Conservation (phyloP, 768 basidiomycete species). For the Cubamyces lactineus region DNA sequence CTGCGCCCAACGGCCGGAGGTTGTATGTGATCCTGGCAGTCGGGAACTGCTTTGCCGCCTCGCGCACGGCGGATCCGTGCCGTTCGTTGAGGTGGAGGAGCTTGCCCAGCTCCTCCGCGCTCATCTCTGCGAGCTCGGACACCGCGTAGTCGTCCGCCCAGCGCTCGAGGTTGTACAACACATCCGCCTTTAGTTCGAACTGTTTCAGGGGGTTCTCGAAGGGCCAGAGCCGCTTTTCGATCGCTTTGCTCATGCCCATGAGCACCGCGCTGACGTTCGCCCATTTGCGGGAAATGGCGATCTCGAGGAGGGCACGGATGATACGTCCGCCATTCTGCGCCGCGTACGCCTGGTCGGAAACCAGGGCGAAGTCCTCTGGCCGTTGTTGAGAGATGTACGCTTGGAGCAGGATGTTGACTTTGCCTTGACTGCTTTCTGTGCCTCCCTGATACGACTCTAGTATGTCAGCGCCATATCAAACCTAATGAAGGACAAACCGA, state of each 20-base stretch:
- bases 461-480: not conserved
- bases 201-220: constrained; percentile 91
- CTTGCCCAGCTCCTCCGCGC: constrained; percentile 70
- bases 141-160: constrained; percentile 85
- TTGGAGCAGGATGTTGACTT: constrained; percentile 95
- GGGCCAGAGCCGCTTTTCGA: constrained; percentile 93
- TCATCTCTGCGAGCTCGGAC: constrained; percentile 68
- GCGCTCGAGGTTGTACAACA: constrained; percentile 74
- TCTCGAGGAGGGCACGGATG: constrained; percentile 91
- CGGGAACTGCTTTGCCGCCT: constrained; percentile 87
- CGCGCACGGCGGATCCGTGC: constrained; percentile 78
- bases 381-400: constrained; percentile 78
- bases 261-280: constrained; percentile 79
- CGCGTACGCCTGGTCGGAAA: constrained; percentile 93
- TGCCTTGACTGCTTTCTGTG: constrained; percentile 64
- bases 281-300: constrained; percentile 92
- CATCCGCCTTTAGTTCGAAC: constrained; percentile 73
- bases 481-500: constrained; percentile 35
- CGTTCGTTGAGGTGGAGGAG: constrained; percentile 84
- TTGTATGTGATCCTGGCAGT: constrained; percentile 63
- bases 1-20: constrained; percentile 81
- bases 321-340: constrained; percentile 96
- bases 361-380: constrained; percentile 94
- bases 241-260: constrained; percentile 90
- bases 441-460: constrained; percentile 55